Conservation (phyloP, 2,329 filamentous ascomycete genomes). For the Pseudocercospora vitis region DNA sequence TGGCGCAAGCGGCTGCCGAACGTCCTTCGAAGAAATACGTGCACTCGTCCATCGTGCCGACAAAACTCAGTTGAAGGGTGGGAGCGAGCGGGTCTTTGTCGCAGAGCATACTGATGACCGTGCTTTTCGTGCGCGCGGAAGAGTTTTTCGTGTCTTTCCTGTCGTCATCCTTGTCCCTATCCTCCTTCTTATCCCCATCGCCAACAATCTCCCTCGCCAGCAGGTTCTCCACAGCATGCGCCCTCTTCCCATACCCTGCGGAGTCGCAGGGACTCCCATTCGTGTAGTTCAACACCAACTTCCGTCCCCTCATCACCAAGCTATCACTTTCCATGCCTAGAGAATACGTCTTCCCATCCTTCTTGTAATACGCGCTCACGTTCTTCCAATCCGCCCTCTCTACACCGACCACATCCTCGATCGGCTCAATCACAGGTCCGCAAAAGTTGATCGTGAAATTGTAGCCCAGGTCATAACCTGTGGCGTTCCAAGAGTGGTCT, state of each 20-base stretch:
- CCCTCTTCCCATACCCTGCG: conserved; percentile 34
- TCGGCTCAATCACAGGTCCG: conserved; percentile 66
- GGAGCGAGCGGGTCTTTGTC: conserved; percentile 73
- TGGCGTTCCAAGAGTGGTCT: conserved; percentile 62
- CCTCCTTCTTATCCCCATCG: conserved; percentile 35
- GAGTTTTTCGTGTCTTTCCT: conserved; percentile 33
- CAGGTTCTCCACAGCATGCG: conserved; percentile 29
- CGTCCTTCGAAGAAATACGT: conserved; percentile 94
- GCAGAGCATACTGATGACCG: conserved; percentile 90
- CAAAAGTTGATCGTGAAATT: conserved; percentile 87
- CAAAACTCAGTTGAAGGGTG: conserved; percentile 74
- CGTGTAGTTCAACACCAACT: conserved; percentile 56
- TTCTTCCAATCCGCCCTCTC: conserved; percentile 65
- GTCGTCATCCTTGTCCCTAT: conserved; percentile 37
- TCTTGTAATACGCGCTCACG: conserved; percentile 74
- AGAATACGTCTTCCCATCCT: conserved; percentile 67
- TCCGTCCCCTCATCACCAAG: conserved; percentile 64
- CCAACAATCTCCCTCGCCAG: conserved; percentile 43
- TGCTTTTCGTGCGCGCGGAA: conserved; percentile 71
- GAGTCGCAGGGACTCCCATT: conserved; percentile 50
- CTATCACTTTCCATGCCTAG: conserved; percentile 62
- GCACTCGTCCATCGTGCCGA: conserved; percentile 81
- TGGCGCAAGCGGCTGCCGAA: conserved; percentile 80
- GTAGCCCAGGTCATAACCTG: conserved; percentile 72
- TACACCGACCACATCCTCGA: conserved; percentile 59